Evolutionary conservation across 2,329 filamentous ascomycete species (phyloP).

Genomic region (Xylariales sp.): DNA sequence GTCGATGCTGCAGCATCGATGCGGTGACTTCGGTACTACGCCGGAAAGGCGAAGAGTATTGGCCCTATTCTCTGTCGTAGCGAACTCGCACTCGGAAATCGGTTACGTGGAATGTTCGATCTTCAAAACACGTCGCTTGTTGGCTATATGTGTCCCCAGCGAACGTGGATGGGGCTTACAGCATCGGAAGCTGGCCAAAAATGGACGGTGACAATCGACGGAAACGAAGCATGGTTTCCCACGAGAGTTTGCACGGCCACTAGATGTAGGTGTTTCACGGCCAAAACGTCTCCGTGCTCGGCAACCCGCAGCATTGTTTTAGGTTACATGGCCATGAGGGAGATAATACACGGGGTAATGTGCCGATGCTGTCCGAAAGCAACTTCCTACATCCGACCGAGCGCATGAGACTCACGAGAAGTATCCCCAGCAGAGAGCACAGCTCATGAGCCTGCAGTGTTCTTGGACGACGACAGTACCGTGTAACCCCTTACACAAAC

Average conservation of each 20-base stretch:
- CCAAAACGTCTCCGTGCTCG: constrained; percentile 2
- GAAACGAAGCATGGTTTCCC: background rate
- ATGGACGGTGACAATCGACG: background rate
- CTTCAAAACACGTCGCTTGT: background rate
- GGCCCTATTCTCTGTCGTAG: background rate
- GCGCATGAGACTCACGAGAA: background rate
- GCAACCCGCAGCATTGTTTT: background rate
- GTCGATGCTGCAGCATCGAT: constrained; percentile 1
- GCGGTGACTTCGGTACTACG: constrained; percentile 10
- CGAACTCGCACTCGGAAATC: background rate
- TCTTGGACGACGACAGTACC: background rate
- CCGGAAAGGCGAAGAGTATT: background rate
- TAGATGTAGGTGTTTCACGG: constrained; percentile 1
- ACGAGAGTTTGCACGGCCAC: background rate
- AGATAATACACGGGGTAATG: background rate
- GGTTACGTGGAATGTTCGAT: background rate
- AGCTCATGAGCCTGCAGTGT: background rate
- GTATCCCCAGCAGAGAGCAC: background rate
- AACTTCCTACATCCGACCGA: background rate
- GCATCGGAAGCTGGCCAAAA: background rate
- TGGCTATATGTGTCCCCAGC: background rate
- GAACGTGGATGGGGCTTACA: background rate
- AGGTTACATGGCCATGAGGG: constrained; percentile 6
- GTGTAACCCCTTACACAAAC: background rate
- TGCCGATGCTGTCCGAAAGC: background rate